Evolutionary conservation across 2,329 filamentous ascomycete species (phyloP).

Genomic region (Colletotrichum lupini): DNA sequence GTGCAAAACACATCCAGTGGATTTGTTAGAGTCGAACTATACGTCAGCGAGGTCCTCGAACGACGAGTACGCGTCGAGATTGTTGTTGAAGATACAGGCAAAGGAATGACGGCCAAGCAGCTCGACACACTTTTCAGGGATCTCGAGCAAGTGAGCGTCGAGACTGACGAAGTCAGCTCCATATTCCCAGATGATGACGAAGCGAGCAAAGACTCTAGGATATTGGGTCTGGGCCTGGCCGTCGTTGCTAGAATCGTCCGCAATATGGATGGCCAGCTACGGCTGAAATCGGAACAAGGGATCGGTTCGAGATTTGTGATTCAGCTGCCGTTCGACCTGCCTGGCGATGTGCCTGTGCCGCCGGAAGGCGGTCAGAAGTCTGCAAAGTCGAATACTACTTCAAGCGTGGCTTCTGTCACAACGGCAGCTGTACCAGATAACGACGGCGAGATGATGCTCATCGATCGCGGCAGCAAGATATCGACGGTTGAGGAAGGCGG

Average conservation of each 20-base stretch:
- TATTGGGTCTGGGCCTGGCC: conserved; percentile 85
- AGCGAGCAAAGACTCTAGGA: conserved; percentile 48
- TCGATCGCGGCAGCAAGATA: conserved; percentile 57
- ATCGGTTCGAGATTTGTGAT: conserved; percentile 87
- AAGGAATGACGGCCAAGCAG: conserved; percentile 74
- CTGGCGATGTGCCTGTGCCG: conserved; percentile 48
- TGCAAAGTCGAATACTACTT: conserved; percentile 37
- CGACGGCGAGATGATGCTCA: conserved; percentile 69
- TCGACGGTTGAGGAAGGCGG: conserved; percentile 17
- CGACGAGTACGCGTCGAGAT: conserved; percentile 77
- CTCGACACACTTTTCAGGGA: conserved; percentile 69
- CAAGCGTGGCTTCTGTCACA: conserved; percentile 45
- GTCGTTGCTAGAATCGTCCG: conserved; percentile 86
- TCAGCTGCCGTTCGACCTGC: conserved; percentile 79
- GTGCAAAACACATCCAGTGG: conserved; percentile 80
- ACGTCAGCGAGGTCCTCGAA: conserved; percentile 65
- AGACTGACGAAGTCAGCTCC: conserved; percentile 44
- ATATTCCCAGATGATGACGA: conserved; percentile 40
- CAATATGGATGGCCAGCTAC: conserved; percentile 91
- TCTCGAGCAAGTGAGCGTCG: conserved; percentile 67
- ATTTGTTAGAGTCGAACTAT: conserved; percentile 76
- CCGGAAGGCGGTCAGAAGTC: conserved; percentile 32
- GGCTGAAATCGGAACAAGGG: conserved; percentile 84
- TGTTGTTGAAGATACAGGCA: conserved; percentile 79
- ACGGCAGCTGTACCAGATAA: conserved; percentile 44